Base-by-base conservation (phyloP, 2,329 filamentous ascomycete genomes). In the Botrytis medusae region DNA sequence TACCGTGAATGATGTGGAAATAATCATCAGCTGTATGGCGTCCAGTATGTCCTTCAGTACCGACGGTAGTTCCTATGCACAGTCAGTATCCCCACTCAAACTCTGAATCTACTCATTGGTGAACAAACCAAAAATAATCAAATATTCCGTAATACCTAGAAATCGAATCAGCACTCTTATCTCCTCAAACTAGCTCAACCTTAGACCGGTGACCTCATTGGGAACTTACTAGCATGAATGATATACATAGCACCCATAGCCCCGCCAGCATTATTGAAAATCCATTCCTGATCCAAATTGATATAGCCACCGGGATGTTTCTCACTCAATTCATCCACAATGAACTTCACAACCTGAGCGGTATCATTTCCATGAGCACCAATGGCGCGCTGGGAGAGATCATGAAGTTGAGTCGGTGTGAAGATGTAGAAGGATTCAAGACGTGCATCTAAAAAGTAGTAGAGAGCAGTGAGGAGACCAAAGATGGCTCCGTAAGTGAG, bases 171-270 rank as follows among this genome's bases (percentile, higher is more conserved):
- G 78, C 64, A 78, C 74, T 32, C 34, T 61, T 9, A 29, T 32
- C 34, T 44, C 40, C 5, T 48, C 46, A 18, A 57, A 37, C 22
- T 7, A 54, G 10, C 32, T n/a, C 51, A 14, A 69, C 57, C 72
- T 71, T 62, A 40, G 48, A 74, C 60, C 20, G 64, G 54, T 34
- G 37, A n/a, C 48, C 46, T 44, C 59, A 40, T 59, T 18, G 61
- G 37, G 54, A 22, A 85, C 89, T 82, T 82, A 92, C 92, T 95
- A 74, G 93, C 93, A 81, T 97, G 94, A 79, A 97, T 91, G 77
- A 97, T 91, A 82, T 93, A 94, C 94, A 97, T 96, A 80, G 88
- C 92, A 72, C 94, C 94, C 94, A 97, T 97, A 70, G 93, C 93
- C 76, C 94, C 94, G 70, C 94, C 94, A 69, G 93, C 93, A 80